Evolutionary conservation across 2,329 filamentous ascomycete genomes (phyloP).

Genomic region (Xylariaceae sp.): DNA sequence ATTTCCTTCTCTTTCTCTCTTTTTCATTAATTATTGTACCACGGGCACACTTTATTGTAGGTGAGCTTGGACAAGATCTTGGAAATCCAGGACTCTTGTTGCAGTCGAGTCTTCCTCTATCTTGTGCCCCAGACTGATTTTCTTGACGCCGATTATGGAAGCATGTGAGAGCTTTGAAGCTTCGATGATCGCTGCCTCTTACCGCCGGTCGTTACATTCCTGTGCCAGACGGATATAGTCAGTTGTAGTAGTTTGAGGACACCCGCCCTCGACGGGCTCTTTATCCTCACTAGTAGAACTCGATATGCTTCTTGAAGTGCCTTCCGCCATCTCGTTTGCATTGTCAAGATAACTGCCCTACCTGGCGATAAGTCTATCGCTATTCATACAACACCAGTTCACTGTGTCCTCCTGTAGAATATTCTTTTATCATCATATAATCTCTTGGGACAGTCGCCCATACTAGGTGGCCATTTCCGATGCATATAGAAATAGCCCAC

Average conservation of each 20-base stretch:
- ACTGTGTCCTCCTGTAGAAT: too few relatives aligned
- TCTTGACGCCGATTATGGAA: slow-evolving; percentile 65
- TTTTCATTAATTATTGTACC: slow-evolving; percentile 56
- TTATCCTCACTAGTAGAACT: too few relatives aligned
- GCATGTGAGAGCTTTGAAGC: slow-evolving; percentile 54
- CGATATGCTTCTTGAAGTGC: too few relatives aligned
- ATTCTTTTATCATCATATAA: too few relatives aligned
- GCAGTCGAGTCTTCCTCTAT: slow-evolving; percentile 67
- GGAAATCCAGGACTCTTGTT: slow-evolving; percentile 35
- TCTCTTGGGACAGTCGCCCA: too few relatives aligned
- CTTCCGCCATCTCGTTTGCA: too few relatives aligned
- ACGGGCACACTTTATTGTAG: slow-evolving; percentile 69
- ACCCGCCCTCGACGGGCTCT: too few relatives aligned
- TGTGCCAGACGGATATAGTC: background rate
- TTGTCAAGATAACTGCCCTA: too few relatives aligned
- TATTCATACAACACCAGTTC: too few relatives aligned
- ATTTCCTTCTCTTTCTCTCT: slow-evolving; percentile 29
- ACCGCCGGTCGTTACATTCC: slow-evolving; percentile 68
- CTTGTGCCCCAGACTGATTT: slow-evolving; percentile 61
- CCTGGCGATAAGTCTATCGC: too few relatives aligned
- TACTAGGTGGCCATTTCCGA: too few relatives aligned
- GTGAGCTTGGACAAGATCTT: slow-evolving; percentile 52
- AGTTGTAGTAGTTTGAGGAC: background rate
- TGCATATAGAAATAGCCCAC: too few relatives aligned
- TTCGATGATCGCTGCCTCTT: slow-evolving; percentile 64